These are phyloP conservation scores for Trichaptum fuscoviolaceum DNA, from an alignment of 768 basidiomycete species.

Conservation along the genomic window DNA sequence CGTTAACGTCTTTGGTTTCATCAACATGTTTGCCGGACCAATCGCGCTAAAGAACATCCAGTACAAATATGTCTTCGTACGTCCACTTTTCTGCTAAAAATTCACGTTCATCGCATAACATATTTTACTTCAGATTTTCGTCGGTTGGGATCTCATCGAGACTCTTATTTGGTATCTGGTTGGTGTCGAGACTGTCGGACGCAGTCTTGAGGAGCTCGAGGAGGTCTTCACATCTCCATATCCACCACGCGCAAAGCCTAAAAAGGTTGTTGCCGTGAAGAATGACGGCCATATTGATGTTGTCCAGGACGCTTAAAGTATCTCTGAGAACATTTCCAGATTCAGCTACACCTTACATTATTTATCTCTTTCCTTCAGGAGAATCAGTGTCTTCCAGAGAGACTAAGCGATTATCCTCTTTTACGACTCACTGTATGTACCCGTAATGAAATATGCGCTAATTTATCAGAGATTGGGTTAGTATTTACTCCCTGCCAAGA, in stretches of 20 bases:
- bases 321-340: not conserved
- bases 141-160: slow-evolving; percentile 22
- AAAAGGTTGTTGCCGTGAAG: slow-evolving; percentile 21
- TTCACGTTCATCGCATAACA: not conserved
- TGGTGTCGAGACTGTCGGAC: slow-evolving; percentile 22
- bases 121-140: slow-evolving; percentile 16
- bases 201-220: slow-evolving; percentile 29
- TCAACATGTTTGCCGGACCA: slow-evolving; percentile 48
- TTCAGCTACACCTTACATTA: not conserved
- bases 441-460: no score
- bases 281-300: slow-evolving; percentile 15
- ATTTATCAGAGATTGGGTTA: no score
- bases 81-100: not conserved
- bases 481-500: no score
- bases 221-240: slow-evolving; percentile 27
- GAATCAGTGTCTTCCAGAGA: not conserved
- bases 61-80: slow-evolving; percentile 19
- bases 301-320: slow-evolving; percentile 8
- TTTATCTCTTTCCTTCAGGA: not conserved
- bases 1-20: slow-evolving; percentile 29
- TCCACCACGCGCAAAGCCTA: slow-evolving; percentile 25
- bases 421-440: not conserved
- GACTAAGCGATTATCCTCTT: not conserved
- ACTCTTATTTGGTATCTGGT: slow-evolving; percentile 21
- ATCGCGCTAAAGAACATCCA: slow-evolving; percentile 35